Percentiles rank a stretch among this genome's conserved stretches.
Evolutionary conservation across 257 asterid genomes (phyloP).

Genomic region (Nicotiana sylvestris): DNA sequence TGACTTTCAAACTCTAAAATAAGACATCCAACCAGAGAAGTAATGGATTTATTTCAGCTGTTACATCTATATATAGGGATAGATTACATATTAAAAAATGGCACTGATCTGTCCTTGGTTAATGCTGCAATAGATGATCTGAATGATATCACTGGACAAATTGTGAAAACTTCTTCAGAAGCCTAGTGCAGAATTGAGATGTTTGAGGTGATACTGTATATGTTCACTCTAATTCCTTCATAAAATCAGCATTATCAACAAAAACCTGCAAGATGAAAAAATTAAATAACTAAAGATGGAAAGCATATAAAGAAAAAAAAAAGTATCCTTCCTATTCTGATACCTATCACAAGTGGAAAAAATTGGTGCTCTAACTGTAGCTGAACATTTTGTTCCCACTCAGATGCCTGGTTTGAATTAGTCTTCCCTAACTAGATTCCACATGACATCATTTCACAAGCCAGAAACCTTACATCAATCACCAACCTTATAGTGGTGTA

Average conservation of each 20-base stretch:
- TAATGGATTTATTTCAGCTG: conserved; percentile 8
- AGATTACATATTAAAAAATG: conserved; percentile 7
- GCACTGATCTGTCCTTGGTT: background rate
- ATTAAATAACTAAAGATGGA: background rate
- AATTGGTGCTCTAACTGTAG: background rate
- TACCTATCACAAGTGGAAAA: background rate
- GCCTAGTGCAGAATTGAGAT: background rate
- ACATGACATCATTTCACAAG: conserved; percentile 5
- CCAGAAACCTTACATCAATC: background rate
- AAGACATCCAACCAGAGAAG: background rate
- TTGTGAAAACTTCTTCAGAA: background rate
- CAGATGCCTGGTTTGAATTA: background rate
- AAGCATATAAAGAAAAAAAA: background rate
- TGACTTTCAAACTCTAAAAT: background rate
- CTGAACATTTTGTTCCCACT: background rate
- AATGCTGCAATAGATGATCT: background rate
- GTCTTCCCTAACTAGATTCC: background rate
- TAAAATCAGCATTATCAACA: conserved; percentile 44
- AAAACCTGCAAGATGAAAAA: conserved; percentile 38
- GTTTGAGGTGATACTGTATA: background rate
- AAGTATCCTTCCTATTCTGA: background rate
- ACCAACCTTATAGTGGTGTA: background rate
- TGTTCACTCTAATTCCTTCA: conserved; percentile 42
- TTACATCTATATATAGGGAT: background rate
- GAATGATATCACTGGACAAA: background rate